Evolutionary conservation across 2,329 filamentous ascomycete species (phyloP).

Genomic region (Huntiella moniliformis): DNA sequence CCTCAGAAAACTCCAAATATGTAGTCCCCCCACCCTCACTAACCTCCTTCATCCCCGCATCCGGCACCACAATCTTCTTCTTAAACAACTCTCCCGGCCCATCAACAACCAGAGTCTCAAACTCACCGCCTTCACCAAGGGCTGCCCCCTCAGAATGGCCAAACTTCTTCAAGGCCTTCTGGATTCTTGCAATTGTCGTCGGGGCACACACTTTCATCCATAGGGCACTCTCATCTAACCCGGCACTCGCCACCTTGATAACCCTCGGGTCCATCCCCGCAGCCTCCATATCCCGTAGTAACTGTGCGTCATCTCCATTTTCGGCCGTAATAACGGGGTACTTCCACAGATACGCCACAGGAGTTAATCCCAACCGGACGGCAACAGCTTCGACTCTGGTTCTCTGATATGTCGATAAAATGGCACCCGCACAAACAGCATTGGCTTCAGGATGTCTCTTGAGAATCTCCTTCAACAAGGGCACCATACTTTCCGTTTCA

Average conservation of each 20-base stretch:
- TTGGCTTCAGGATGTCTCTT: slow-evolving; percentile 58
- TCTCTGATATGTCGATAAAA: slow-evolving; percentile 86
- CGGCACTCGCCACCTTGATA: slow-evolving; percentile 85
- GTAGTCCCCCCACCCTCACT: slow-evolving; percentile 57
- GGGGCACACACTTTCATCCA: slow-evolving; percentile 59
- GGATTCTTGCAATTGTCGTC: slow-evolving; percentile 27
- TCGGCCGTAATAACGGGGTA: slow-evolving; percentile 52
- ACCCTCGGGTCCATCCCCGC: slow-evolving; percentile 73
- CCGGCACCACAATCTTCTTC: slow-evolving; percentile 44
- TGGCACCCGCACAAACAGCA: slow-evolving; percentile 77
- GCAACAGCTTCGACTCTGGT: slow-evolving; percentile 90
- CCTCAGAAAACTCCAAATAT: slow-evolving; percentile 46
- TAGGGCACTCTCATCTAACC: slow-evolving; percentile 60
- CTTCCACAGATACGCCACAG: slow-evolving; percentile 84
- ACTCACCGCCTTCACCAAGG: slow-evolving; percentile 86
- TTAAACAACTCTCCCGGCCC: slow-evolving; percentile 60
- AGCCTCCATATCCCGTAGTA: slow-evolving; percentile 65
- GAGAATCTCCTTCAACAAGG: slow-evolving; percentile 51
- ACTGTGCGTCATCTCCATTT: slow-evolving; percentile 26
- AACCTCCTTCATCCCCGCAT: slow-evolving; percentile 32
- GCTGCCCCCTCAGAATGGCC: slow-evolving; percentile 47
- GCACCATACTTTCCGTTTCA: slow-evolving; percentile 75
- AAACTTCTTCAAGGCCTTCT: slow-evolving; percentile 44
- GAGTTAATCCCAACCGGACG: slow-evolving; percentile 58
- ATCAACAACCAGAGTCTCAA: slow-evolving; percentile 76